Evolutionary conservation across 1,139 yeast genomes (phyloP), one percentile per base, ranked within the genome.

Genomic region (Taphrina pruni): DNA sequence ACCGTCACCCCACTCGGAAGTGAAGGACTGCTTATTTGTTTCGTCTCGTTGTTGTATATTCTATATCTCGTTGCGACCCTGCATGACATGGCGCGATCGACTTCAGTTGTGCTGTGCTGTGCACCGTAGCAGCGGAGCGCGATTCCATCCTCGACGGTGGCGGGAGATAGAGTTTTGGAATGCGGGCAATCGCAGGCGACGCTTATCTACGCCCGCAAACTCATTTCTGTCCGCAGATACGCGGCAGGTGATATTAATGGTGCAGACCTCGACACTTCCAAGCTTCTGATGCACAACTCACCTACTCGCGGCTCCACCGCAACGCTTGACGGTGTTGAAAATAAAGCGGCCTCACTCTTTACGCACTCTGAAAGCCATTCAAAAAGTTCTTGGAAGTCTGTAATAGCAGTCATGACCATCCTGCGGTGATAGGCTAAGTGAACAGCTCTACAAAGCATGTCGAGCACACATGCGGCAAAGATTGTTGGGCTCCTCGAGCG

Each of bases 131-230:
- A 26, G 32, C 32, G 32, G 32, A 26, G 32, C 32, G 32, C 32
- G 32, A 26, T 26, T 26, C 2, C 32, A 26, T 26, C 32, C 32
- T 26, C 32, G 32, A 26, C 32, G 32, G 48, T 45, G 48, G 48
- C 48, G 48, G 48, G 48, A 17, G n/a, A 14, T 45, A n/a, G 48
- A 12, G 20, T 45, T 45, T 14, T 14, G 20, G 5, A 45, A 45
- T n/a, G 48, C 48, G 20, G 48, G 48, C 48, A 45, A 45, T 6
- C 20, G 48, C 48, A 45, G 9, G 48, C 48, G 48, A 45, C 20
- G 48, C 20, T 45, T n/a, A n/a, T 12, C 48, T 12, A 39, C 48
- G 20, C 48, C 48, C 48, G n/a, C 43, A 14, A 9, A 39, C 14
- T 39, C 43, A 39, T 11, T 39, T 9, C 11, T 11, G 43, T 39